Conservation (phyloP, 306 rosid genomes). For the Prunus salicina region DNA sequence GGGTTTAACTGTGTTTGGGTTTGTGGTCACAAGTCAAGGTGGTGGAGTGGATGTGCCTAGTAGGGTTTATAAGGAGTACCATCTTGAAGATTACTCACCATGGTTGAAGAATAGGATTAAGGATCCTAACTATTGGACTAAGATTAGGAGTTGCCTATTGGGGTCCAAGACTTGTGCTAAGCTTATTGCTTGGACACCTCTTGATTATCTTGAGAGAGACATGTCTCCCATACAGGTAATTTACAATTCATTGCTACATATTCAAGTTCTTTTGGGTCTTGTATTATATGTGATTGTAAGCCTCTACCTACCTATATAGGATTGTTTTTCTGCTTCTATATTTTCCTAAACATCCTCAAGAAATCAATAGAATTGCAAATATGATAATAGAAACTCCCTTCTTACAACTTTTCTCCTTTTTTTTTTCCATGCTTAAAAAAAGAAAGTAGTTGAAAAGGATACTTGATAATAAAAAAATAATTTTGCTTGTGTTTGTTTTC, state of each 20-base stretch:
- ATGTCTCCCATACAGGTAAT: slow-evolving; percentile 83
- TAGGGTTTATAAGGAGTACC: slow-evolving; percentile 66
- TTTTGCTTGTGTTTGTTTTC: too few relatives aligned
- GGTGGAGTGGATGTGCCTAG: slow-evolving; percentile 74
- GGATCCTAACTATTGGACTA: slow-evolving; percentile 65
- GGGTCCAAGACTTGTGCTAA: slow-evolving; percentile 78
- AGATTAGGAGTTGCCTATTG: slow-evolving; percentile 64
- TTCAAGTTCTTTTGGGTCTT: background rate
- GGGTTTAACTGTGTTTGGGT: slow-evolving; percentile 73
- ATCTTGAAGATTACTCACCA: slow-evolving; percentile 58
- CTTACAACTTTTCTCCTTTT: too few relatives aligned
- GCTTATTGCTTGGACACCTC: slow-evolving; percentile 60
- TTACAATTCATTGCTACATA: background rate
- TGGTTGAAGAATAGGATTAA: slow-evolving; percentile 73
- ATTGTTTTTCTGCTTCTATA: background rate
- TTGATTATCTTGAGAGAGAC: slow-evolving; percentile 69
- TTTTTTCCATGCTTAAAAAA: too few relatives aligned
- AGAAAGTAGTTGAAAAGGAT: too few relatives aligned
- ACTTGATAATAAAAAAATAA: too few relatives aligned
- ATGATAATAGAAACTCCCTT: too few relatives aligned
- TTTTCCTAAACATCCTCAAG: too few relatives aligned
- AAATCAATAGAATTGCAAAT: too few relatives aligned
- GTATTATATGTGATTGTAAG: background rate
- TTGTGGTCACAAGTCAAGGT: slow-evolving; percentile 66
- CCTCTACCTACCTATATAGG: background rate